A percentile compares a stretch with the other conserved stretches of the same genome.
Conservation (phyloP, 1,284 basidiomycete genomes). For the Cystobasidium sp. region DNA sequence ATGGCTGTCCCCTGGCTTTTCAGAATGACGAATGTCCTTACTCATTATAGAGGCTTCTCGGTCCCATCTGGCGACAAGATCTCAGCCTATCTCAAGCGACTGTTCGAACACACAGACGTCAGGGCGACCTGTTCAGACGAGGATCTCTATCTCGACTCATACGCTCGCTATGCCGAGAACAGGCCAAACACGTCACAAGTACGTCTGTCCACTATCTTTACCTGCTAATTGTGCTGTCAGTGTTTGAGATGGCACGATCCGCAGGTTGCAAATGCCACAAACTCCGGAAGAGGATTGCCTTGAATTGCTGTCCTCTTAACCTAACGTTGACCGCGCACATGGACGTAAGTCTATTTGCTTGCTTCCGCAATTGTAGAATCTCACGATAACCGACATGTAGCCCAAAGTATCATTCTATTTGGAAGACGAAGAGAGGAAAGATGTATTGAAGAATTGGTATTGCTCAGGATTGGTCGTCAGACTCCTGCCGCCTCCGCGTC, state of each 20-base stretch:
- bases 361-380: too few species aligned
- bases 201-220: neutral
- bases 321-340: neutral
- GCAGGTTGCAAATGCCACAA: constrained; percentile 35
- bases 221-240: neutral
- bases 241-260: neutral
- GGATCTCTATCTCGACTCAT: constrained; percentile 73
- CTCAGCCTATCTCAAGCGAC: constrained; percentile 63
- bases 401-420: too few species aligned
- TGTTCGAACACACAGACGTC: constrained; percentile 69
- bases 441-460: too few species aligned
- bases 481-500: too few species aligned
- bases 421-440: too few species aligned
- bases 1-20: constrained; percentile 77
- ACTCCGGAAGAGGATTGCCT: constrained; percentile 31
- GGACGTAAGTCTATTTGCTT: too few species aligned
- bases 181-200: constrained; percentile 73
- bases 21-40: constrained; percentile 68
- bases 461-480: too few species aligned
- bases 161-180: constrained; percentile 74
- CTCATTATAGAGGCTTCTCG: constrained; percentile 71
- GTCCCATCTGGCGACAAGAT: constrained; percentile 62
- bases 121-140: constrained; percentile 72
- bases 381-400: too few species aligned
- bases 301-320: neutral